These are phyloP conservation scores for Astragalus membranaceus DNA, from an alignment of 306 rosid genomes.

Conservation along the genomic window DNA sequence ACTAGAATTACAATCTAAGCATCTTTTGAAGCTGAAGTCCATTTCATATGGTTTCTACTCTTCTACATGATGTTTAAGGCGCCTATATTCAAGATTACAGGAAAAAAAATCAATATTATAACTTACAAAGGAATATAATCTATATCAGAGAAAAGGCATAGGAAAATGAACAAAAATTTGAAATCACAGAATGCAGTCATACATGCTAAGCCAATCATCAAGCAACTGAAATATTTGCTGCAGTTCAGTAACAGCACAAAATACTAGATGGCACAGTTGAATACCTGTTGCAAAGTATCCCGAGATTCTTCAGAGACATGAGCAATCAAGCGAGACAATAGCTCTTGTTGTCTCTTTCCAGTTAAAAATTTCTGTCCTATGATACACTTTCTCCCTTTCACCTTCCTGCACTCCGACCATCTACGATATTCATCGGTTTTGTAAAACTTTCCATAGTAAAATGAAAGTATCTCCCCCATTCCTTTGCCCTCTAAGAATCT, in stretches of 20 bases:
- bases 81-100: background rate
- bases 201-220: conserved; percentile 9
- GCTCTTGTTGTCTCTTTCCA: conserved; percentile 58
- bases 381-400: conserved; percentile 46
- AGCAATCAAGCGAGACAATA: conserved; percentile 55
- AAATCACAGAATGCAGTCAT: conserved; percentile 12
- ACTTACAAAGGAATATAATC: background rate
- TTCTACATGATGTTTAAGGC: too few species aligned
- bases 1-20: background rate
- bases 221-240: background rate
- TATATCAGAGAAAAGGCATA: background rate
- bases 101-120: background rate
- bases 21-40: background rate
- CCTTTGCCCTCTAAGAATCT: conserved; percentile 51
- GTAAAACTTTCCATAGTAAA: conserved; percentile 76
- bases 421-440: conserved; percentile 47
- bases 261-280: too few species aligned
- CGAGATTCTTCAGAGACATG: conserved; percentile 44
- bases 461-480: conserved; percentile 56
- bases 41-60: too few species aligned
- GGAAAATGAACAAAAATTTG: background rate
- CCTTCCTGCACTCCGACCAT: conserved; percentile 61
- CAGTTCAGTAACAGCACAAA: too few species aligned
- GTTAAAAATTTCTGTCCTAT: conserved; percentile 56
- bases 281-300: conserved; percentile 55